Conservation (phyloP, 2,329 filamentous ascomycete genomes). For the Neocucurbitaria cava region DNA sequence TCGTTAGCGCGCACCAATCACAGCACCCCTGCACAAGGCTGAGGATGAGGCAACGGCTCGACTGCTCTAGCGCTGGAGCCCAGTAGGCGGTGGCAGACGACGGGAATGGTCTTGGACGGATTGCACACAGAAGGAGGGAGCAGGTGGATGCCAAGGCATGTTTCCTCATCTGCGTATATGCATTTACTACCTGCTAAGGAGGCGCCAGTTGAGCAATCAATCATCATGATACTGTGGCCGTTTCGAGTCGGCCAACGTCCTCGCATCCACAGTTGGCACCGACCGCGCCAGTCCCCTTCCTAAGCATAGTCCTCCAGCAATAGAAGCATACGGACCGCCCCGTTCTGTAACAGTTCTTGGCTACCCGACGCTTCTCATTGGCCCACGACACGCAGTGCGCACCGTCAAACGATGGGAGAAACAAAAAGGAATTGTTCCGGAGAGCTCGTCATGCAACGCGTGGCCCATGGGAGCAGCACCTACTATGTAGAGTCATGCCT, state of each 20-base stretch:
- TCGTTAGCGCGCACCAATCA: conserved; percentile 24
- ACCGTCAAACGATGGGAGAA: conserved; percentile 13
- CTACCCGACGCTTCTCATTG: conserved; percentile 3
- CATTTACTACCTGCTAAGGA: too few relatives aligned
- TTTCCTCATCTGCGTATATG: neutral
- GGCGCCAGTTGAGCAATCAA: too few relatives aligned
- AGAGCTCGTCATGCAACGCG: conserved; percentile 7
- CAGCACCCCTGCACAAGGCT: conserved; percentile 22
- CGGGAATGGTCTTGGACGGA: too few relatives aligned
- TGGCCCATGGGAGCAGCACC: neutral
- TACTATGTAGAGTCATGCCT: neutral
- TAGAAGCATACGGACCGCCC: conserved; percentile 4
- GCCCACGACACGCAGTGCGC: neutral
- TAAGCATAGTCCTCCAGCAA: conserved; percentile 1
- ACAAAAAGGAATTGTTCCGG: conserved; percentile 16
- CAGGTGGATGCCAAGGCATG: neutral
- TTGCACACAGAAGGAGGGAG: too few relatives aligned
- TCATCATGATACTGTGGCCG: conserved; percentile 11
- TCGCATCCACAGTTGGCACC: neutral
- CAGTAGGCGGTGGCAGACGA: conserved; percentile 1
- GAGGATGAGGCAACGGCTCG: conserved; percentile 21
- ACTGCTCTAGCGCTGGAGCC: conserved; percentile 12
- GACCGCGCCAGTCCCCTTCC: neutral
- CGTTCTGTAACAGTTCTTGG: conserved; percentile 12
- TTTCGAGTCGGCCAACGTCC: conserved; percentile 16